Conservation (phyloP, 768 basidiomycete species). For the Serendipita vermifera region DNA sequence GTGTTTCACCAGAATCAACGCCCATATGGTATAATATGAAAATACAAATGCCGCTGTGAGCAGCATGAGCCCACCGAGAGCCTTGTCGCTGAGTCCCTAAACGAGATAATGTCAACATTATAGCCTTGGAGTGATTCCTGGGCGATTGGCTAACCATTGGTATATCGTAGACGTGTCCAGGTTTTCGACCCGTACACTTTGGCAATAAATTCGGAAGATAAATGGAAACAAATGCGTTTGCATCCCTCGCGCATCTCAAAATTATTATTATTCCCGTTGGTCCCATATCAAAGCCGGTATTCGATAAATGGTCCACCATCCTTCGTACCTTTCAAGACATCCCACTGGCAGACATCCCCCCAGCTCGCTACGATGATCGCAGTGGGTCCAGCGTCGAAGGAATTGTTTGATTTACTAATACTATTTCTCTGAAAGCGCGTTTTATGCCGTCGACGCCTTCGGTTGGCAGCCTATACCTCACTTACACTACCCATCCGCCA, state of each 20-base stretch:
- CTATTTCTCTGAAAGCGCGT: slow-evolving; percentile 34
- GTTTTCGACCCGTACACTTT: neutral
- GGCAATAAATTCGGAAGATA: slow-evolving; percentile 1
- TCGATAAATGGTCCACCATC: slow-evolving; percentile 60
- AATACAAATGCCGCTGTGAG: slow-evolving; percentile 63
- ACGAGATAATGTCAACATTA: slow-evolving; percentile 1
- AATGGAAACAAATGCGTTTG: slow-evolving; percentile 35
- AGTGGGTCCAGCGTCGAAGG: slow-evolving; percentile 31
- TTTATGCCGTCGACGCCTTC: slow-evolving; percentile 69
- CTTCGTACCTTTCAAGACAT: slow-evolving; percentile 62
- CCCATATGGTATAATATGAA: slow-evolving; percentile 86
- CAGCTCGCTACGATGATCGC: slow-evolving; percentile 62
- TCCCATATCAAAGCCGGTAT: slow-evolving; percentile 49
- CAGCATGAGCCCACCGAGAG: slow-evolving; percentile 67
- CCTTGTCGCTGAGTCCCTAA: slow-evolving; percentile 71
- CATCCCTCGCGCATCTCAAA: slow-evolving; percentile 71
- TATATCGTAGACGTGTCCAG: slow-evolving; percentile 5
- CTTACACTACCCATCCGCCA: slow-evolving; percentile 62
- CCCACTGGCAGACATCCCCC: slow-evolving; percentile 70
- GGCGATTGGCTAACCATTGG: slow-evolving; percentile 11
- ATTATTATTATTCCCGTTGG: slow-evolving; percentile 83
- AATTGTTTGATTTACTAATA: neutral
- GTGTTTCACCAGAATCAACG: slow-evolving; percentile 63
- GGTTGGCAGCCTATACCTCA: slow-evolving; percentile 69
- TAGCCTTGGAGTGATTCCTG: neutral